These are phyloP conservation scores for Lithohypha guttulata DNA, from an alignment of 2,329 filamentous ascomycete genomes.

Conservation along the genomic window DNA sequence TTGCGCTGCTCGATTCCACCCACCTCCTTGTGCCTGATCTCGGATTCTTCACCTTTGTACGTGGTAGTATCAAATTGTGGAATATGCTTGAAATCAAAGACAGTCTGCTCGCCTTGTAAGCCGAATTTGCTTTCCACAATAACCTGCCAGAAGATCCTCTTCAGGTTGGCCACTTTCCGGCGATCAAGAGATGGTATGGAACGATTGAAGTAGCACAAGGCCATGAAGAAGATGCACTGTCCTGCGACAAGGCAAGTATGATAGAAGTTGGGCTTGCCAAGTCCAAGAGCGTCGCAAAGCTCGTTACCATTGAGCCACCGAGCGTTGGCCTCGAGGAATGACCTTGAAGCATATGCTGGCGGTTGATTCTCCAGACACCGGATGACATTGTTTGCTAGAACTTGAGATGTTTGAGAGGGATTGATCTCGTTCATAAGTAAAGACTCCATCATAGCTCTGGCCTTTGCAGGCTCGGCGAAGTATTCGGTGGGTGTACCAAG, in stretches of 20 bases:
- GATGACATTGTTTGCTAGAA: constrained; percentile 32
- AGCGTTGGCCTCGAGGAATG: constrained; percentile 30
- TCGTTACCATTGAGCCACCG: constrained; percentile 31
- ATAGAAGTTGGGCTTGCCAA: constrained; percentile 25
- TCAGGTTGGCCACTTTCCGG: constrained; percentile 42
- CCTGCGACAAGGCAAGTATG: constrained; percentile 13
- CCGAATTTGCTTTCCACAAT: constrained; percentile 55
- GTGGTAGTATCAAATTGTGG: constrained; percentile 45
- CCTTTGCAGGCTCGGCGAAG: constrained; percentile 45
- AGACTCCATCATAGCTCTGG: constrained; percentile 56
- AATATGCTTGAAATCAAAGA: constrained; percentile 62
- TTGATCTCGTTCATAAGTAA: constrained; percentile 39
- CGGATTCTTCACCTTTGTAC: constrained; percentile 23
- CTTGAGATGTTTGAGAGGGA: constrained; percentile 27
- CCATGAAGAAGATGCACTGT: constrained; percentile 53
- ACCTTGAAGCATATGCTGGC: constrained; percentile 28
- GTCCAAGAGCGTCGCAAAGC: constrained; percentile 28
- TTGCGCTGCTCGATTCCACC: constrained; percentile 18
- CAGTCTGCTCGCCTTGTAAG: constrained; percentile 47
- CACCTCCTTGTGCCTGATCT: constrained; percentile 27
- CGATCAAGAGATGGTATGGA: constrained; percentile 38
- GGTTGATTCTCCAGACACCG: constrained; percentile 29
- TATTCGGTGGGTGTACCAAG: constrained; percentile 55
- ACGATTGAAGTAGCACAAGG: constrained; percentile 37
- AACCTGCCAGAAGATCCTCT: constrained; percentile 46